Evolutionary conservation across 2,329 filamentous ascomycete genomes (phyloP), one percentile per base, ranked within the genome.

Genomic region (Pseudonectria foliicola): DNA sequence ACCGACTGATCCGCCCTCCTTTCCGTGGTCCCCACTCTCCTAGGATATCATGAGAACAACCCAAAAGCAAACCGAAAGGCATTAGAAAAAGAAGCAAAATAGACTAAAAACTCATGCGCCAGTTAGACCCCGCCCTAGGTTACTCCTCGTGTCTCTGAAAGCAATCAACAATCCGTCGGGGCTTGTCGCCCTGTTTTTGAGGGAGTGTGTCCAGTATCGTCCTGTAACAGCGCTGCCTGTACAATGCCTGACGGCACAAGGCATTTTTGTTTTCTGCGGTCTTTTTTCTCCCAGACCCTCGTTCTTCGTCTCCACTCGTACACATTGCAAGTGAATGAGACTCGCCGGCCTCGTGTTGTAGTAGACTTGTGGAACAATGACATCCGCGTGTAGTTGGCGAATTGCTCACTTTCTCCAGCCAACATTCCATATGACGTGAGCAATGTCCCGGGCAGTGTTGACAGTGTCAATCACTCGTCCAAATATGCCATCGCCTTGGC

Each of bases 381-480:
- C n/a, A n/a, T n/a, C n/a, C n/a, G n/a, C n/a, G n/a, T n/a, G n/a
- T n/a, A n/a, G n/a, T n/a, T n/a, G n/a, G n/a, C n/a, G n/a, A n/a
- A n/a, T n/a, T 25, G 27, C 15, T 43, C 54, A 77, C 48, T 68
- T 71, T 56, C 73, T 71, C 76, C 76, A 79, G 30, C 76, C 76
- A 42, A 80, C 79, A 55, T 83, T 83, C 79, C 78, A 82, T 46
- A 83, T 79, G 47, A 83, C 78, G 58, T 82, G 75, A 39, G 75
- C 75, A 49, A 83, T 83, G 52, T 83, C 79, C 50, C 77, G 75
- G 47, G 77, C 79, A 33, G 79, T 82, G 61, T 82, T 82, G 60
- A 82, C 75, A 51, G 85, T 90, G 62, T 93, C 85, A 56, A 89
- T 78, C 32, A 93, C 80, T 50, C 81, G 79, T 41, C 85, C 83